A percentile compares a stretch with the other conserved stretches of the same genome.
These are phyloP conservation scores for Hymenoscyphus occultus DNA, from an alignment of 2,329 filamentous ascomycete genomes.

Conservation along the genomic window DNA sequence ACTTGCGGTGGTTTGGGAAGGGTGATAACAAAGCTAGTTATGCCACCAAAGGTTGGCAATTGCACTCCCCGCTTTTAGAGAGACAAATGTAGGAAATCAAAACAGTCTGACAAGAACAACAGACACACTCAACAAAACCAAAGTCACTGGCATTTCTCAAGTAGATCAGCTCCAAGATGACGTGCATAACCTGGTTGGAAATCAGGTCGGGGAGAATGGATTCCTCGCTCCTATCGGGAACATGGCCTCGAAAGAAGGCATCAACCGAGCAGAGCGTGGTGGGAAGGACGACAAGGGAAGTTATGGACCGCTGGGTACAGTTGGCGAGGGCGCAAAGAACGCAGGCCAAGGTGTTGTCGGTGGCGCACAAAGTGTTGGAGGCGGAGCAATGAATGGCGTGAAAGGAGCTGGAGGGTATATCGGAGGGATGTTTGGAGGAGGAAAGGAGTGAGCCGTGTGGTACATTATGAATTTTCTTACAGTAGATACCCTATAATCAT, in stretches of 20 bases:
- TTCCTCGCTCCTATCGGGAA: constrained; percentile 64
- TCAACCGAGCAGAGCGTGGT: constrained; percentile 62
- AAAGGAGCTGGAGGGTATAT: constrained; percentile 4
- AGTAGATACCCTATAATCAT: no score
- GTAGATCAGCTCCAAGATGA: constrained; percentile 68
- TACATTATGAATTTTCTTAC: no score
- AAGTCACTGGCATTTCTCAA: constrained; percentile 64
- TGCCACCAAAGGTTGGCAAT: constrained; percentile 56
- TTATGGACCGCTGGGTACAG: constrained; percentile 16
- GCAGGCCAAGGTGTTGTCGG: constrained; percentile 17
- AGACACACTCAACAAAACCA: constrained; percentile 68
- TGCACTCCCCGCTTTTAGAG: constrained; percentile 16
- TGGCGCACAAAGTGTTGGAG: constrained; percentile 20
- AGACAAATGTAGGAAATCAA: not conserved
- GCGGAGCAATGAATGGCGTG: constrained; percentile 12
- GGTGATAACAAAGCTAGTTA: constrained; percentile 76
- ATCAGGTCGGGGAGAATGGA: constrained; percentile 67
- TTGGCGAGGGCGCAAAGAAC: constrained; percentile 11
- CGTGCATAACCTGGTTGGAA: constrained; percentile 58
- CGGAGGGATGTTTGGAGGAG: constrained; percentile 17
- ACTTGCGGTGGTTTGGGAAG: constrained; percentile 65
- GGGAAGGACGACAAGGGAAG: constrained; percentile 60
- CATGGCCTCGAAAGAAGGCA: constrained; percentile 58
- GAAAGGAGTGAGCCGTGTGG: not conserved
- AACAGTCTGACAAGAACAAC: constrained; percentile 7